phyloP scores from a whole-genome alignment of 495 filamentous ascomycete genomes.

The Sphaerosporella brunnea region DNA sequence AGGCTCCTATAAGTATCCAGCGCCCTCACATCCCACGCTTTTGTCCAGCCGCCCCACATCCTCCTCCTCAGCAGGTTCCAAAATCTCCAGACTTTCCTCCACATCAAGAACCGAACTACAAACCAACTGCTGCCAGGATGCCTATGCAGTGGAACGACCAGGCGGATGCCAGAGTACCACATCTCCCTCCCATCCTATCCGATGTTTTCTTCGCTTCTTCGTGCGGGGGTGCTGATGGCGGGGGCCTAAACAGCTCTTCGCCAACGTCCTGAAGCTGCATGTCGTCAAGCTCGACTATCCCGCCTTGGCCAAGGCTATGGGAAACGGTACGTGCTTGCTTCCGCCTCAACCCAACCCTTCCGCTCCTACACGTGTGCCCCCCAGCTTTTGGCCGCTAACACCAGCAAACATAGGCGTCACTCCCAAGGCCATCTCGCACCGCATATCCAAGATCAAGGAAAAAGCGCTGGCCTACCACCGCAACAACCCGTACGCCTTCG shows the following conservation, averaged over 20 bases:
- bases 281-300: slow-evolving; percentile 23
- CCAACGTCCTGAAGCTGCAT: slow-evolving; percentile 24
- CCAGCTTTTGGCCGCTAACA: slow-evolving; percentile 8
- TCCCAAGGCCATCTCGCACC: slow-evolving; percentile 24
- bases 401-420: slow-evolving; percentile 16
- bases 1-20: too few relatives aligned
- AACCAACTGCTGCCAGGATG: too few relatives aligned
- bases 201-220: too few relatives aligned
- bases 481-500: slow-evolving; percentile 4
- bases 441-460: slow-evolving; percentile 25
- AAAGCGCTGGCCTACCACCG: slow-evolving; percentile 13
- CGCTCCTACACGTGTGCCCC: neutral
- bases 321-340: slow-evolving; percentile 10
- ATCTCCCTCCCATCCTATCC: neutral
- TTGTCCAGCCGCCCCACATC: too few relatives aligned
- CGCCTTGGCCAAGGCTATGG: slow-evolving; percentile 21
- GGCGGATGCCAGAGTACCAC: slow-evolving; percentile 20
- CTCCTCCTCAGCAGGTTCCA: too few relatives aligned
- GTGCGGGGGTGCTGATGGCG: neutral
- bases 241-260: slow-evolving; percentile 14
- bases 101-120: too few relatives aligned
- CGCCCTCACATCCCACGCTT: too few relatives aligned
- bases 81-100: too few relatives aligned
- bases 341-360: neutral
- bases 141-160: slow-evolving; percentile 26